Conservation (phyloP, 2,329 filamentous ascomycete genomes). For the Gyromitra esculenta region DNA sequence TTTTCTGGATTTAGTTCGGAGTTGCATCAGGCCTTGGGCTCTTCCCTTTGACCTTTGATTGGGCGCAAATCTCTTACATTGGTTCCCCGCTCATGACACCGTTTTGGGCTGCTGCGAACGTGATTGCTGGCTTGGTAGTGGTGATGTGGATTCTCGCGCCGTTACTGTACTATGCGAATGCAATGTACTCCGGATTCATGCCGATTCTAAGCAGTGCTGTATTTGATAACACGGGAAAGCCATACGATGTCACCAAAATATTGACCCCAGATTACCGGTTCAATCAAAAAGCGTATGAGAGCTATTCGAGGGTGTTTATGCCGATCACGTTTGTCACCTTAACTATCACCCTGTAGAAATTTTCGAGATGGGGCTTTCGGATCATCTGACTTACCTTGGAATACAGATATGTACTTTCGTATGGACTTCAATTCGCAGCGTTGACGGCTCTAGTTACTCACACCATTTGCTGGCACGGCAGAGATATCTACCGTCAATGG, state of each 20-base stretch:
- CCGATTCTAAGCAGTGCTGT: conserved; percentile 85
- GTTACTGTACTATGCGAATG: conserved; percentile 79
- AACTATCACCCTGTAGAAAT: background rate
- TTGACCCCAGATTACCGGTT: conserved; percentile 81
- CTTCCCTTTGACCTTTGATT: conserved; percentile 88
- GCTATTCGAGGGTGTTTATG: conserved; percentile 85
- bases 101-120: conserved; percentile 87
- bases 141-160: conserved; percentile 88
- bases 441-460: conserved; percentile 82
- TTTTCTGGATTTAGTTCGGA: conserved; percentile 68
- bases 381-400: conserved; percentile 9
- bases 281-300: conserved; percentile 76
- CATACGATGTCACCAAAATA: conserved; percentile 83
- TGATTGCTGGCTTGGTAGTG: conserved; percentile 79
- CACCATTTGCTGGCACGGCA: conserved; percentile 84
- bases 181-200: conserved; percentile 84
- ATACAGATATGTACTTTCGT: conserved; percentile 76
- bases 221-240: conserved; percentile 82
- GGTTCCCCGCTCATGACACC: conserved; percentile 84
- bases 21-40: conserved; percentile 84
- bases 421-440: conserved; percentile 85
- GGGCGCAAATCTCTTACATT: conserved; percentile 88
- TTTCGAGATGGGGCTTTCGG: conserved; percentile 16
- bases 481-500: conserved; percentile 82
- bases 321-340: conserved; percentile 70